phyloP scores from a whole-genome alignment of 305 asterid species.

The Solanum hybrid region DNA sequence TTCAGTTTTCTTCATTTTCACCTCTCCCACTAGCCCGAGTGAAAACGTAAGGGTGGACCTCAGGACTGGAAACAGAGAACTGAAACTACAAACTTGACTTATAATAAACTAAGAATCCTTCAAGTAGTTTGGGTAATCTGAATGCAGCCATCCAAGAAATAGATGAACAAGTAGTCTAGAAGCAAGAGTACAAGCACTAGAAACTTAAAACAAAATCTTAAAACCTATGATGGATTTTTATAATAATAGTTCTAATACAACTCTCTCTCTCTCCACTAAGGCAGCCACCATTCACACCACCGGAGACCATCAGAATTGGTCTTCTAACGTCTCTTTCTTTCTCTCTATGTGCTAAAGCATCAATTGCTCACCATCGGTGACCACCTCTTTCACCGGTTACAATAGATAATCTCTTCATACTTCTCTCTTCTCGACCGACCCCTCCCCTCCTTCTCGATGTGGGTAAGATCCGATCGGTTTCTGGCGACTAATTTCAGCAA shows the following conservation, averaged over 20 bases:
- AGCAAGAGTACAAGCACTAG: not conserved
- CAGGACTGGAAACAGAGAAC: not conserved
- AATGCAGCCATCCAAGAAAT: not conserved
- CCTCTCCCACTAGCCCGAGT: not conserved
- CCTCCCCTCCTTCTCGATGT: not conserved
- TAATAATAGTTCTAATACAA: not conserved
- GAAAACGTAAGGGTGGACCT: not conserved
- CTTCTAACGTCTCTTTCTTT: not conserved
- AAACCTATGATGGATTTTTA: not conserved
- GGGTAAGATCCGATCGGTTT: not conserved
- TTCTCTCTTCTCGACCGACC: not conserved
- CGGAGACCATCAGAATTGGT: not conserved
- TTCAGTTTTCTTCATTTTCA: not conserved
- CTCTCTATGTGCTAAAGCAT: not conserved
- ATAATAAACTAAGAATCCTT: not conserved
- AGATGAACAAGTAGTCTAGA: not conserved
- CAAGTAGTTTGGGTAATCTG: not conserved
- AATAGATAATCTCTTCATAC: not conserved
- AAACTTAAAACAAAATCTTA: not conserved
- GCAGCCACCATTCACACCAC: not conserved
- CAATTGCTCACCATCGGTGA: not conserved
- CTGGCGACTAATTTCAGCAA: too few relatives aligned
- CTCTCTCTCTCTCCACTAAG: not conserved
- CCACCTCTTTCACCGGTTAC: not conserved
- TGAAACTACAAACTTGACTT: not conserved